Evolutionary conservation across 352 stramenopile species (phyloP), one percentile per base, ranked within the genome.

Genomic region (Globisporangium takayamanum): DNA sequence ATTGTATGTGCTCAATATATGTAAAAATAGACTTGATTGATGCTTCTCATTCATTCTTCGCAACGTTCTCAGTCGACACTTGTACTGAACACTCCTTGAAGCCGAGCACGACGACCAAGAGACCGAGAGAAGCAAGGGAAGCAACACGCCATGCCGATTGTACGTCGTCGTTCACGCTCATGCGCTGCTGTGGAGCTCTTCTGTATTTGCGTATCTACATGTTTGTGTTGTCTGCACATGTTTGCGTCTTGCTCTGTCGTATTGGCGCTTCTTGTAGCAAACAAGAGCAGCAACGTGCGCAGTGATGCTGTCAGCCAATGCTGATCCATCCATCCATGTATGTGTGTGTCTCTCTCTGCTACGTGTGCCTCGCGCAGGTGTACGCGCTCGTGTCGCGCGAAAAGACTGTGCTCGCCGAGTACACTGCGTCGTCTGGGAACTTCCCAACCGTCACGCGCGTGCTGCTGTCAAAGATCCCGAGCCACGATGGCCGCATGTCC

Each of bases 321-420:
- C 15, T 20, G 18, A 20, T 18, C 41, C 5, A 47, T n/a, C 16
- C 16, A 14, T 14, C 18, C 16, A 25, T 7, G 20, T n/a, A 12
- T 47, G 50, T 15, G 33, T 11, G 7, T 45, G 28, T 4, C 26
- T 25, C 25, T n/a, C 2, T 45, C n/a, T 3, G 12, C 37, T 22
- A 2, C 18, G 6, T 12, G 33, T 12, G 33, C 7, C 10, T 12
- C 33, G 11, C 10, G 26, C 59, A 87, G 77, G 74, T 99, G 48
- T 99, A 99, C 70, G 92, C 91, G 55, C 80, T 99, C 37, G 87
- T 99, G 51, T 95, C 97, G 53, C 84, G 97, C 25, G 92, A 98
- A 64, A 98, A 98, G 77, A 97, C 92, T n/a, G 96, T 99, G 47
- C 76, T 99, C 44, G 92, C 96, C 42, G 97, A 99, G 76, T 98